phyloP scores from a whole-genome alignment of 176 grass and related monocot genomes.

The Triticum monococcum region DNA sequence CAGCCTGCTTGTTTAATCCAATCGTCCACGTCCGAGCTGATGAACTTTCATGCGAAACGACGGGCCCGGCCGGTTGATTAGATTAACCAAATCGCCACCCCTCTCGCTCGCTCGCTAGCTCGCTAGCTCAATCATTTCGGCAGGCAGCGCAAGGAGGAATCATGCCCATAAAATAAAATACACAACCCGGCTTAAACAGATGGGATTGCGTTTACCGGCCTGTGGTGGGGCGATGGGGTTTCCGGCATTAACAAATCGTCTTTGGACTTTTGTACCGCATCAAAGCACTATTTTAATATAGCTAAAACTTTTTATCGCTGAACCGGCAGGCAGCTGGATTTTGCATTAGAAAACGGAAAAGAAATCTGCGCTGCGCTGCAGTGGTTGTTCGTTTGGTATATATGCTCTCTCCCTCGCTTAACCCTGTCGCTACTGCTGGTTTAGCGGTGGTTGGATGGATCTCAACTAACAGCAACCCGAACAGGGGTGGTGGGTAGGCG shows the following conservation, averaged over 20 bases:
- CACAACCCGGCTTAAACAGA: not conserved
- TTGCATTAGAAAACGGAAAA: not conserved
- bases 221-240: not conserved
- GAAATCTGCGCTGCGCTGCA: not conserved
- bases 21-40: not conserved
- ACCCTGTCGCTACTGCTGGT: slow-evolving; percentile 14
- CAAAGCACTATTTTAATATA: not conserved
- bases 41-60: not conserved
- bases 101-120: not conserved
- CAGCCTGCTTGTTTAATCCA: not conserved
- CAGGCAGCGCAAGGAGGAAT: not conserved
- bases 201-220: not conserved
- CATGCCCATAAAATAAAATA: not conserved
- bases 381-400: not conserved
- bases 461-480: slow-evolving; percentile 30
- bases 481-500: not conserved
- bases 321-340: not conserved
- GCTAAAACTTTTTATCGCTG: not conserved
- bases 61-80: not conserved
- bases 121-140: slow-evolving; percentile 5
- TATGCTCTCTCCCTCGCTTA: not conserved
- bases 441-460: slow-evolving; percentile 43
- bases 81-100: not conserved
- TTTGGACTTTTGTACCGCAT: not conserved
- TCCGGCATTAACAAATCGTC: not conserved